Evolutionary conservation across 495 filamentous ascomycete species (phyloP).

Genomic region (Daldinia childiae): DNA sequence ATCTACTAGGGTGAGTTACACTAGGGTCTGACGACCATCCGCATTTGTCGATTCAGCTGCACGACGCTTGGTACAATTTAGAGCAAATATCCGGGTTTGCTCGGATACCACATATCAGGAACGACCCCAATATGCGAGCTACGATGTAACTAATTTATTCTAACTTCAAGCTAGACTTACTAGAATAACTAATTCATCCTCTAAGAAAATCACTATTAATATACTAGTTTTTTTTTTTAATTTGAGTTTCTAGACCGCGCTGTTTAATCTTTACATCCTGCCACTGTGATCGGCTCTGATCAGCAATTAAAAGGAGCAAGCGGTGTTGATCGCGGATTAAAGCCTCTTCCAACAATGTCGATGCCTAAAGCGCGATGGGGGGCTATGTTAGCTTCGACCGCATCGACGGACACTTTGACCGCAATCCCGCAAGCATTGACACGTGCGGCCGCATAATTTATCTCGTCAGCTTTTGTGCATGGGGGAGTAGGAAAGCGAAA

Average conservation of each 20-base stretch:
- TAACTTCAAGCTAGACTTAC: not conserved
- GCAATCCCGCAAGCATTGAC: not conserved
- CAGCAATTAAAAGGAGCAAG: not conserved
- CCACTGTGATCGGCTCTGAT: not conserved
- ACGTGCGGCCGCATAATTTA: not conserved
- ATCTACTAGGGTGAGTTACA: conserved; percentile 34
- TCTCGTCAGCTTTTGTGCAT: not conserved
- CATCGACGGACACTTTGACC: not conserved
- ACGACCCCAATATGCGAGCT: not conserved
- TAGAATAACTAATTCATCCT: not conserved
- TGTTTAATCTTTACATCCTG: not conserved
- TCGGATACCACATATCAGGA: not conserved
- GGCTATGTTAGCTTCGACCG: not conserved
- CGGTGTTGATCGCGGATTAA: not conserved
- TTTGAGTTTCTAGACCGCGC: not conserved
- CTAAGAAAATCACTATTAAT: not conserved
- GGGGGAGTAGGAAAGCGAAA: not conserved
- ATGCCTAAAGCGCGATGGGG: not conserved
- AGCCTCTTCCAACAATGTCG: not conserved
- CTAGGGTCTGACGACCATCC: conserved; percentile 18
- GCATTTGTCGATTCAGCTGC: conserved; percentile 24
- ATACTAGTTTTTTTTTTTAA: not conserved
- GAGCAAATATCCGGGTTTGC: conserved; percentile 31
- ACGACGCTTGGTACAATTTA: conserved; percentile 34
- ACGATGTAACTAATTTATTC: not conserved